phyloP scores from a whole-genome alignment of 139 green algal genomes.

The Picochlorum sp. region DNA sequence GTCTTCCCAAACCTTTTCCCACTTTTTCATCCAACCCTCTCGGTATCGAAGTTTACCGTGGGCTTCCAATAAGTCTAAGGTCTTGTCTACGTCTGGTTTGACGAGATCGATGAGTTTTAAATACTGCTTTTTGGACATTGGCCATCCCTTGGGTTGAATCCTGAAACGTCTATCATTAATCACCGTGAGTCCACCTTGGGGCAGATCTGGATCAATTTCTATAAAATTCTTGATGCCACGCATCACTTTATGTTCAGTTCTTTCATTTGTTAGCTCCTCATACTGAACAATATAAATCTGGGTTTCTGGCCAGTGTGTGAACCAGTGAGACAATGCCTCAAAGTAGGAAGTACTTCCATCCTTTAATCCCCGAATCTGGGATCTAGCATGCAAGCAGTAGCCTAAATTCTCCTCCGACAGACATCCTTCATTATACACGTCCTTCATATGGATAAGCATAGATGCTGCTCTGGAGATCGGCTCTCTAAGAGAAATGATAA shows the following conservation, averaged over 20 bases:
- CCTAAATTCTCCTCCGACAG: neutral
- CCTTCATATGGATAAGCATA: constrained; percentile 20
- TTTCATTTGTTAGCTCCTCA: neutral
- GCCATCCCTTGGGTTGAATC: constrained; percentile 7
- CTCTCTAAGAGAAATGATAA: constrained; percentile 12
- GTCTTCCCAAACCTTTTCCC: constrained; percentile 1
- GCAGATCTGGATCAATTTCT: neutral
- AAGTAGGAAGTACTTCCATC: neutral
- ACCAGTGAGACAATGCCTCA: neutral
- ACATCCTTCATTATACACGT: constrained; percentile 2
- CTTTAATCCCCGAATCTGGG: neutral
- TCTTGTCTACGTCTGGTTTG: neutral
- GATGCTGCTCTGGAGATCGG: constrained; percentile 17
- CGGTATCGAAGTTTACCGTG: neutral
- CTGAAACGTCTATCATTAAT: neutral
- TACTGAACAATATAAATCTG: constrained; percentile 12
- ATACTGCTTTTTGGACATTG: constrained; percentile 2
- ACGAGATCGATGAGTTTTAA: constrained; percentile 1
- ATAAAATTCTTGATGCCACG: neutral
- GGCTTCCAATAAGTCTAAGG: neutral
- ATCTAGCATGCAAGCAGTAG: neutral
- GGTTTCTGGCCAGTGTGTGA: neutral
- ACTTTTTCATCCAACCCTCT: constrained; percentile 1
- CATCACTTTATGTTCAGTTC: neutral
- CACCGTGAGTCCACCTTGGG: neutral